Evolutionary conservation across 208 protist genomes (phyloP).

Genomic region (Hexamita inflata): DNA sequence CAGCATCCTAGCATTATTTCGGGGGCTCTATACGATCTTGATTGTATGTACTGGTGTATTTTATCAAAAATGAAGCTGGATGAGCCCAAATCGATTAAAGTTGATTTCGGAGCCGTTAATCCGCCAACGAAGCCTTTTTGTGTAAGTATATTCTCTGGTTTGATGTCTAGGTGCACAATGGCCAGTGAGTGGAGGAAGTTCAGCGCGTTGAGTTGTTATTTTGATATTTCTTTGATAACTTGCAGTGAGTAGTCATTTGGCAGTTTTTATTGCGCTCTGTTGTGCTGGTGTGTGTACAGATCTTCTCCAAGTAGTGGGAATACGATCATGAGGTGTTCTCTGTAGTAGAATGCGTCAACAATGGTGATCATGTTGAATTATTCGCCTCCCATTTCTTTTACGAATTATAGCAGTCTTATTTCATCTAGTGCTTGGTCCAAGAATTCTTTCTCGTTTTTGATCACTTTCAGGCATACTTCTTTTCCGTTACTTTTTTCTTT

Average conservation of each 20-base stretch:
- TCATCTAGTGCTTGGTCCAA: slow-evolving; percentile 86
- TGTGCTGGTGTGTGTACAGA: slow-evolving; percentile 33
- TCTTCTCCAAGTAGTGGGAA: slow-evolving; percentile 32
- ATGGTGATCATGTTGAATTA: slow-evolving; percentile 70
- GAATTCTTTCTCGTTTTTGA: slow-evolving; percentile 87
- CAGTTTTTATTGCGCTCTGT: not conserved
- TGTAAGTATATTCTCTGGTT: slow-evolving; percentile 79
- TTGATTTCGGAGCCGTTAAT: slow-evolving; percentile 23
- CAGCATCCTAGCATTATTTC: slow-evolving; percentile 58
- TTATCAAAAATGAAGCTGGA: slow-evolving; percentile 51
- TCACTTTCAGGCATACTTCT: slow-evolving; percentile 81
- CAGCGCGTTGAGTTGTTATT: slow-evolving; percentile 15
- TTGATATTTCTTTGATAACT: slow-evolving; percentile 26
- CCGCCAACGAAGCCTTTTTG: slow-evolving; percentile 15
- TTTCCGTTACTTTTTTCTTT: slow-evolving; percentile 63
- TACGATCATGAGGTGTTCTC: slow-evolving; percentile 36
- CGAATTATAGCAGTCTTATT: slow-evolving; percentile 72
- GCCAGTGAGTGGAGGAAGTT: slow-evolving; percentile 19
- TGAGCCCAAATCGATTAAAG: slow-evolving; percentile 61
- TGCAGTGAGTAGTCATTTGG: slow-evolving; percentile 34
- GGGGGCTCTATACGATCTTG: slow-evolving; percentile 60
- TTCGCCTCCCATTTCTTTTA: slow-evolving; percentile 68
- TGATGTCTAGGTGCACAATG: slow-evolving; percentile 80
- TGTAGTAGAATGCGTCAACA: slow-evolving; percentile 78
- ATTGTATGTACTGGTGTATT: slow-evolving; percentile 54